These are phyloP conservation scores for Diutina catenulata DNA, from an alignment of 1,139 yeast genomes.

Conservation along the genomic window DNA sequence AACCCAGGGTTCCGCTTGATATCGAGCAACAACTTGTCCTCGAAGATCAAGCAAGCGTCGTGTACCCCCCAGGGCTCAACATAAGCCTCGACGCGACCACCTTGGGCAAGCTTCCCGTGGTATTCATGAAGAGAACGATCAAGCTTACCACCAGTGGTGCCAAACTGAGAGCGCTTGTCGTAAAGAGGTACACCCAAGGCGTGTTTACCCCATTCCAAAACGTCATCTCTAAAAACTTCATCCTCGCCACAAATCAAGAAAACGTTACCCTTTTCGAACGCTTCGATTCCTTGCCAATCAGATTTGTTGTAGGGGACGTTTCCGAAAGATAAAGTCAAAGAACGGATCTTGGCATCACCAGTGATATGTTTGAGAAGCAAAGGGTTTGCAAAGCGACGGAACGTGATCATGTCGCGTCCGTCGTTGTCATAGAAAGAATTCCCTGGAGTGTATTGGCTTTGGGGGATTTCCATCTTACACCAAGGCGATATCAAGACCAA, in stretches of 20 bases:
- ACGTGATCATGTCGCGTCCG: slow-evolving; percentile 20
- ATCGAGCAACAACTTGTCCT: slow-evolving; percentile 12
- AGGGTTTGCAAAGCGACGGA: slow-evolving; percentile 7
- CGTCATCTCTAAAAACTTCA: slow-evolving; percentile 32
- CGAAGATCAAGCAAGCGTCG: slow-evolving; percentile 26
- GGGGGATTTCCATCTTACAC: slow-evolving; percentile 18
- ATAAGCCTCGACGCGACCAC: slow-evolving; percentile 9
- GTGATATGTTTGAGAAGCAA: slow-evolving; percentile 8
- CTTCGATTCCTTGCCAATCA: not conserved
- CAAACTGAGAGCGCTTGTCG: slow-evolving; percentile 11
- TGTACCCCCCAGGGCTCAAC: slow-evolving; percentile 37
- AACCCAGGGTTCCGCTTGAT: slow-evolving; percentile 7
- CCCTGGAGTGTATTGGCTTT: slow-evolving; percentile 14
- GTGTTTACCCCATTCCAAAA: slow-evolving; percentile 23
- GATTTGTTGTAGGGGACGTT: slow-evolving; percentile 13
- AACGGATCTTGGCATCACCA: slow-evolving; percentile 11
- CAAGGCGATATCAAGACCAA: slow-evolving; percentile 29
- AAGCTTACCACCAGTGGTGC: not conserved
- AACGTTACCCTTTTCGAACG: slow-evolving; percentile 9
- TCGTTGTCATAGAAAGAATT: slow-evolving; percentile 24
- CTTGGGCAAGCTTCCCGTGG: not conserved
- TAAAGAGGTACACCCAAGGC: slow-evolving; percentile 20
- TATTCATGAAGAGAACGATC: slow-evolving; percentile 1
- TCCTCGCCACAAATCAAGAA: slow-evolving; percentile 31
- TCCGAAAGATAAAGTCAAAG: slow-evolving; percentile 13